phyloP scores from a whole-genome alignment of 257 asterid species.

The Ballota nigra region DNA sequence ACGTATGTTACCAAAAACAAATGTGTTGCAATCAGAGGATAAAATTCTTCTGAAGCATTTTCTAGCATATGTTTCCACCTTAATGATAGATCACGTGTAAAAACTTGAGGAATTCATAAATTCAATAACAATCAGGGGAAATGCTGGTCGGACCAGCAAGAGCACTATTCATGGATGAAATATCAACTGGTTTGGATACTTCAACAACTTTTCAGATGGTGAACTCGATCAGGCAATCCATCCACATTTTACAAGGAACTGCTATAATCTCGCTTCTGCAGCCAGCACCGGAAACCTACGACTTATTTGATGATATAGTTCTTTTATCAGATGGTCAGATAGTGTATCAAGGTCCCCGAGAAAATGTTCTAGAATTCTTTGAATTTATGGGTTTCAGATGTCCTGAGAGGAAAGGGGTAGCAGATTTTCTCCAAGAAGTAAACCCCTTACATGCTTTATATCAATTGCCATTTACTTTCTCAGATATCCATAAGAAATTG shows the following conservation, averaged over 20 bases:
- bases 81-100: neutral
- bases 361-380: conserved; percentile 67
- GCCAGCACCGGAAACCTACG: conserved; percentile 89
- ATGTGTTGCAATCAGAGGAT: too few species aligned
- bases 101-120: neutral
- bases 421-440: conserved; percentile 94
- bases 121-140: conserved; percentile 50
- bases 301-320: conserved; percentile 77
- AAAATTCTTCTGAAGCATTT: neutral
- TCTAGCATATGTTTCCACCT: neutral
- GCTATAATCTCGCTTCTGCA: conserved; percentile 81
- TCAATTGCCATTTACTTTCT: neutral
- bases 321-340: conserved; percentile 76
- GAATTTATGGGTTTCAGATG: conserved; percentile 77
- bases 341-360: conserved; percentile 90
- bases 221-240: conserved; percentile 67
- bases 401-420: conserved; percentile 88
- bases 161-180: conserved; percentile 93
- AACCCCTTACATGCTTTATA: neutral
- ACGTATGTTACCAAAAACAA: neutral
- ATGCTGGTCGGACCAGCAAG: conserved; percentile 91
- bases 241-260: conserved; percentile 83
- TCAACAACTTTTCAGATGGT: conserved; percentile 86
- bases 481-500: neutral
- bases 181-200: conserved; percentile 90